Evolutionary conservation across 306 rosid genomes (phyloP), one percentile per base, ranked within the genome.

Genomic region (Myrica gale): DNA sequence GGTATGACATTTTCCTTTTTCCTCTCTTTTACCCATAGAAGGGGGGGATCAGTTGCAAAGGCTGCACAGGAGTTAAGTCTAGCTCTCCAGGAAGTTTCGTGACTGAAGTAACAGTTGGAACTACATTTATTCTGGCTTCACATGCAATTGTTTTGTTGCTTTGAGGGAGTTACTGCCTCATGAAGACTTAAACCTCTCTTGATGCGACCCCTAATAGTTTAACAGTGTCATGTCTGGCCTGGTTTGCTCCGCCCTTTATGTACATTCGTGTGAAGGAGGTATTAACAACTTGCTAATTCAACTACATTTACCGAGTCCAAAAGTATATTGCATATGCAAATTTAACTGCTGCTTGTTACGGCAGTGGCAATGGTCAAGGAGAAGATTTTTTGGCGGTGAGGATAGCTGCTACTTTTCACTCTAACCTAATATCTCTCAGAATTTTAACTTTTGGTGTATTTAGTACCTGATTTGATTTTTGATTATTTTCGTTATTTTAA

Each of bases 1-100:
- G 56, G 53, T 5, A 50, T 72, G 23, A 71, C 77, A 80, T 88
- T 85, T 82, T 76, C n/a, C 71, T 76, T 58, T 67, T 68, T 80
- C 48, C 23, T 67, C 61, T 74, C 57, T 43, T 82, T 73, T 58
- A 44, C 76, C 76, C 82, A 80, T 84, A 92, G 99, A 87, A 92
- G 91, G 75, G 96, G 97, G 83, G 99, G 99, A 80, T 88, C 97
- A 54, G 84, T 87, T 52, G 91, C 97, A 41, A 95, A 95, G 84
- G 84, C 89, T 19, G 99, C 96, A 20, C 99, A 95, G 6, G 99
- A 89, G 85, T 89, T 95, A 84, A 95, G 79, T 83, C 87, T 95
- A 80, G 90, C 96, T 54, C 84, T 95, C 60, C 97, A 87, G 79
- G 97, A 95, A 74, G 84, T 87, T 75, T 87, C 92, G n/a, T 90